Percentiles rank a stretch among this genome's conserved stretches.
These are phyloP conservation scores for Pythium rhizo-oryzae DNA, from an alignment of 352 stramenopile species.

Conservation along the genomic window DNA sequence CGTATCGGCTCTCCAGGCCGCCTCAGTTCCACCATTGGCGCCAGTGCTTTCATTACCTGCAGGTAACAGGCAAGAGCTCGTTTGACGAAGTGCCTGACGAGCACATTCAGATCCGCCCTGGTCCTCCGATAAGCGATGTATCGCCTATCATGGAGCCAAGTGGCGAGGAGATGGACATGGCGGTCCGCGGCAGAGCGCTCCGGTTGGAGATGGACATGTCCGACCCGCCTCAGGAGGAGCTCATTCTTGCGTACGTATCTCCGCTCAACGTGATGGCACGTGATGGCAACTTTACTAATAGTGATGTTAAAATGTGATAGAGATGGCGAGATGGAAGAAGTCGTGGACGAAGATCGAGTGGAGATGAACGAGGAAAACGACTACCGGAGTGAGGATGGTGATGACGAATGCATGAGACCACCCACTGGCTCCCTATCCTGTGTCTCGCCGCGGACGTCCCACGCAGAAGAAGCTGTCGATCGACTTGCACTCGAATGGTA, in stretches of 20 bases:
- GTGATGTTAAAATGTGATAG: slow-evolving; percentile 26
- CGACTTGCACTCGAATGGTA: slow-evolving; percentile 44
- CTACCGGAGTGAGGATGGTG: neutral
- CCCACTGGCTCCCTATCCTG: slow-evolving; percentile 11
- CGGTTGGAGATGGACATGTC: slow-evolving; percentile 7
- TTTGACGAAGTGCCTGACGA: slow-evolving; percentile 38
- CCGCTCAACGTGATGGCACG: slow-evolving; percentile 14
- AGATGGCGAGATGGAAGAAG: slow-evolving; percentile 53
- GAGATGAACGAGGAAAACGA: neutral
- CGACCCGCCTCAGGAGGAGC: slow-evolving; percentile 28
- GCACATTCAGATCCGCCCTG: slow-evolving; percentile 38
- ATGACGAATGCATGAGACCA: neutral
- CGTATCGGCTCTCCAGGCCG: slow-evolving; percentile 42
- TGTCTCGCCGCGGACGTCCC: slow-evolving; percentile 22
- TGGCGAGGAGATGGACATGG: slow-evolving; percentile 1
- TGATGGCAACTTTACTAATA: neutral
- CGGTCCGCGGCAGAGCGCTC: slow-evolving; percentile 6
- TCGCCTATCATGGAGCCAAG: neutral
- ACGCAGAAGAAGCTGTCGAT: slow-evolving; percentile 43
- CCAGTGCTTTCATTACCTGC: slow-evolving; percentile 49
- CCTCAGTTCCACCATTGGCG: slow-evolving; percentile 52
- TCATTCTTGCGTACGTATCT: slow-evolving; percentile 32
- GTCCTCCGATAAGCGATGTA: neutral
- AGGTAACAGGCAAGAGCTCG: slow-evolving; percentile 33
- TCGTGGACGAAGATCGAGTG: slow-evolving; percentile 30